Conservation (phyloP, 208 protist species). For the Leishmania tropica region DNA sequence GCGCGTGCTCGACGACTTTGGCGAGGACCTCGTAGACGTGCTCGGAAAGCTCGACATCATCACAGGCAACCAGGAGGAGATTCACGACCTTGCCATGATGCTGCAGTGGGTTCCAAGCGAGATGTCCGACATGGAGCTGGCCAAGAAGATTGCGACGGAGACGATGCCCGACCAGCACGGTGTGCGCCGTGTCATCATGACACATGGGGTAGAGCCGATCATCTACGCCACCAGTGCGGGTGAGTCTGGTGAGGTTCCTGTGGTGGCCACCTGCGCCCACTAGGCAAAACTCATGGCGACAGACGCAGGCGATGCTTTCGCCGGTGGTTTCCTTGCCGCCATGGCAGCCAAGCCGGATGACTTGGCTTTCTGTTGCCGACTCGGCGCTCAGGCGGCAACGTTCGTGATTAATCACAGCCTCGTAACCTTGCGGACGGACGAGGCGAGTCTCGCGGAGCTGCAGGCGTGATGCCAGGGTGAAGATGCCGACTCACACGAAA, state of each 20-base stretch:
- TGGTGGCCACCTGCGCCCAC: conserved; percentile 41
- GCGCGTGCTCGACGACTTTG: conserved; percentile 92
- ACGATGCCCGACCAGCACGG: conserved; percentile 41
- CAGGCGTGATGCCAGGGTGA: neutral
- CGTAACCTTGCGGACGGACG: conserved; percentile 18
- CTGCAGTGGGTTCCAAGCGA: conserved; percentile 51
- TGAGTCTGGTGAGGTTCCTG: conserved; percentile 27
- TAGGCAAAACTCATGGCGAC: conserved; percentile 87
- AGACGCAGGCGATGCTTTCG: conserved; percentile 94
- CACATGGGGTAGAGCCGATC: conserved; percentile 79
- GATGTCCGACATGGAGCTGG: conserved; percentile 27
- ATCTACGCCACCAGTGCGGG: conserved; percentile 60
- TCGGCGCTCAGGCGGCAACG: conserved; percentile 51
- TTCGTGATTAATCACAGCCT: conserved; percentile 63
- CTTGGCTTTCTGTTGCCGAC: conserved; percentile 51
- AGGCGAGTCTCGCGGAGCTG: conserved; percentile 15
- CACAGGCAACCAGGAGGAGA: conserved; percentile 93
- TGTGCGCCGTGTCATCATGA: conserved; percentile 72
- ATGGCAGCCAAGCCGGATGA: conserved; percentile 38
- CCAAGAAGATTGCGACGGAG: conserved; percentile 28
- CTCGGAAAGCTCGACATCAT: conserved; percentile 90
- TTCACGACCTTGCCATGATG: conserved; percentile 52
- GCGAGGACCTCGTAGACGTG: conserved; percentile 65
- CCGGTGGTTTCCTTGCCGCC: conserved; percentile 89
- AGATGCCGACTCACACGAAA: neutral